Evolutionary conservation across 192 early-diverging fungal genomes (phyloP).

Genomic region (Umbelopsis sp.): DNA sequence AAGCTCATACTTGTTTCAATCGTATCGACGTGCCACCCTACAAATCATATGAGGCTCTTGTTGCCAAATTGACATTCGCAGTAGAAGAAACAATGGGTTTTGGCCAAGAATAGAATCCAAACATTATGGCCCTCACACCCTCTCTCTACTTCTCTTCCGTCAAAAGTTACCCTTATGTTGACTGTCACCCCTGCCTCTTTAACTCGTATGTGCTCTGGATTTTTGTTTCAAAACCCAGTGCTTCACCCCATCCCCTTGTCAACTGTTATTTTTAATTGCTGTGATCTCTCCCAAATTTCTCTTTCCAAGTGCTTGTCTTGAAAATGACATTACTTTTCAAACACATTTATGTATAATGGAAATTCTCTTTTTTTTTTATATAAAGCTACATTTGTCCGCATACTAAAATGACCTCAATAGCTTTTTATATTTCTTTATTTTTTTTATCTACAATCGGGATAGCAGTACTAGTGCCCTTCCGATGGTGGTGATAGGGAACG

Average conservation of each 20-base stretch:
- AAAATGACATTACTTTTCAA: background rate
- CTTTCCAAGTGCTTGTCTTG: background rate
- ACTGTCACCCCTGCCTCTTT: background rate
- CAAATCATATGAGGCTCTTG: slow-evolving; percentile 73
- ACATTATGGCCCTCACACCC: background rate
- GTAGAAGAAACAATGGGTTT: slow-evolving; percentile 98
- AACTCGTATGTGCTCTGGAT: background rate
- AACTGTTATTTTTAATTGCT: slow-evolving; percentile 10
- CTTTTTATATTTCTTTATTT: background rate
- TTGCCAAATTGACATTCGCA: slow-evolving; percentile 68
- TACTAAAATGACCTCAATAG: background rate
- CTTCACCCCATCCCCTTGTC: background rate
- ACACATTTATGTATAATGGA: slow-evolving; percentile 2
- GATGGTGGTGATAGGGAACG: background rate
- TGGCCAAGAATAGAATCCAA: slow-evolving; percentile 68
- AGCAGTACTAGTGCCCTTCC: background rate
- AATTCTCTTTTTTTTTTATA: background rate
- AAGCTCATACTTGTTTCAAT: slow-evolving; percentile 98
- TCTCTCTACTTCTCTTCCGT: background rate
- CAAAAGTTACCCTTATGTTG: background rate
- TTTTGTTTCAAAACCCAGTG: background rate
- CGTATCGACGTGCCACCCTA: slow-evolving; percentile 96
- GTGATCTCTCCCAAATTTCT: background rate
- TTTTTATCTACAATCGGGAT: slow-evolving; percentile 16
- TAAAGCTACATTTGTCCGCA: slow-evolving; percentile 2